These are phyloP conservation scores for Fusarium incarnatum DNA, from an alignment of 2,329 filamentous ascomycete genomes.

Conservation along the genomic window DNA sequence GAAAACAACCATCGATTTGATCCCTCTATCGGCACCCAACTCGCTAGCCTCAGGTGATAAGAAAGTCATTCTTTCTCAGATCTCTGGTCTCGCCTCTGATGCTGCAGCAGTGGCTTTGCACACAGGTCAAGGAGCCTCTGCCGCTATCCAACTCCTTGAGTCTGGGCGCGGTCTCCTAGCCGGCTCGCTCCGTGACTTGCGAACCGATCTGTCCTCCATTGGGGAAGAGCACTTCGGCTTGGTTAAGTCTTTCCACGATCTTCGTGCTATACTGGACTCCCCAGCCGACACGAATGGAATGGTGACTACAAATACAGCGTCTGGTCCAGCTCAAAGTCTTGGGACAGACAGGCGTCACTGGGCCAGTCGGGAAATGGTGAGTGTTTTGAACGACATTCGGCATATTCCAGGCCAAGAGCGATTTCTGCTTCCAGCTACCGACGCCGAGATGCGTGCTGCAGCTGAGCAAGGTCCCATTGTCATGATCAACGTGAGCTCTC, in stretches of 20 bases:
- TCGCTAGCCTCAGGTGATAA: not conserved
- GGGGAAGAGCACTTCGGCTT: not conserved
- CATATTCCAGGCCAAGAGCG: not conserved
- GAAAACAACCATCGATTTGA: not conserved
- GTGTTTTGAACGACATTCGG: not conserved
- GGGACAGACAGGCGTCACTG: not conserved
- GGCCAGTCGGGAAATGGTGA: not conserved
- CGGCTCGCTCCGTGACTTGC: not conserved
- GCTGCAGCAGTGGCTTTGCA: not conserved
- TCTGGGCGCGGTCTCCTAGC: not conserved
- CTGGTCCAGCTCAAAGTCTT: fast-evolving
- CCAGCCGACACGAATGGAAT: too few species aligned
- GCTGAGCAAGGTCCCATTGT: not conserved
- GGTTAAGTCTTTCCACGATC: not conserved
- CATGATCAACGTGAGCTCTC: not conserved
- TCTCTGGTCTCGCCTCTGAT: not conserved
- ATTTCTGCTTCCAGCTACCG: not conserved
- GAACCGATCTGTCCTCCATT: not conserved
- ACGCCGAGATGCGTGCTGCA: not conserved
- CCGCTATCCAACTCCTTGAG: not conserved
- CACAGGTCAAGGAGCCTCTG: too few species aligned
- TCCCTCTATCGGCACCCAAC: not conserved
- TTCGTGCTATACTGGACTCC: not conserved
- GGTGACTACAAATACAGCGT: not conserved
- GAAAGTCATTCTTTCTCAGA: not conserved